Percentiles rank a stretch among this genome's conserved stretches.
Conservation (phyloP, 2,329 filamentous ascomycete species). For the Chalara sp. region DNA sequence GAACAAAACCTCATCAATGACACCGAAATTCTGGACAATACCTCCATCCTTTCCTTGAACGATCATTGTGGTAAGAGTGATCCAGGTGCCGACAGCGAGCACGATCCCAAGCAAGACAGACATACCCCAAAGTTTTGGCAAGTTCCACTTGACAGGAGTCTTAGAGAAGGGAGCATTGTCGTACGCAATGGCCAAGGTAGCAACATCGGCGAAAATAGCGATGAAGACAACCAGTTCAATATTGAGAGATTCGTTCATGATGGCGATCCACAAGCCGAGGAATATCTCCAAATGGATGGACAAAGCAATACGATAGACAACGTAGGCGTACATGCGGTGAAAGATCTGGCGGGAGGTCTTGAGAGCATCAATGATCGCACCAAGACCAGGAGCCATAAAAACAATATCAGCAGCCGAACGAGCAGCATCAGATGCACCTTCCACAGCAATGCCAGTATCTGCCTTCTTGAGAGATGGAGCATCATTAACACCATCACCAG, state of each 20-base stretch:
- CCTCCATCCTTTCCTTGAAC: slow-evolving; percentile 61
- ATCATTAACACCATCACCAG: slow-evolving; percentile 92
- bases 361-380: slow-evolving; percentile 85
- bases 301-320: slow-evolving; percentile 89
- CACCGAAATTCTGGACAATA: slow-evolving; percentile 86
- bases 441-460: slow-evolving; percentile 93
- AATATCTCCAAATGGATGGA: slow-evolving; percentile 89
- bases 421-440: slow-evolving; percentile 85
- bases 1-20: slow-evolving; percentile 76
- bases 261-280: slow-evolving; percentile 86
- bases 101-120: slow-evolving; percentile 76
- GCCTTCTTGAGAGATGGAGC: slow-evolving; percentile 89
- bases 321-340: slow-evolving; percentile 95
- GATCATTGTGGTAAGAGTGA: slow-evolving; percentile 81
- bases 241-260: slow-evolving; percentile 77
- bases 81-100: slow-evolving; percentile 79
- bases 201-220: slow-evolving; percentile 90
- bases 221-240: slow-evolving; percentile 88
- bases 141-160: slow-evolving; percentile 89
- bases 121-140: slow-evolving; percentile 91
- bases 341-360: slow-evolving; percentile 94
- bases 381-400: slow-evolving; percentile 84
- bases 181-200: slow-evolving; percentile 86
- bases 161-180: slow-evolving; percentile 86
- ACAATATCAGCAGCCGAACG: slow-evolving; percentile 90